phyloP scores from a whole-genome alignment of 2,329 filamentous ascomycete species.

The Cryphonectria parasitica region DNA sequence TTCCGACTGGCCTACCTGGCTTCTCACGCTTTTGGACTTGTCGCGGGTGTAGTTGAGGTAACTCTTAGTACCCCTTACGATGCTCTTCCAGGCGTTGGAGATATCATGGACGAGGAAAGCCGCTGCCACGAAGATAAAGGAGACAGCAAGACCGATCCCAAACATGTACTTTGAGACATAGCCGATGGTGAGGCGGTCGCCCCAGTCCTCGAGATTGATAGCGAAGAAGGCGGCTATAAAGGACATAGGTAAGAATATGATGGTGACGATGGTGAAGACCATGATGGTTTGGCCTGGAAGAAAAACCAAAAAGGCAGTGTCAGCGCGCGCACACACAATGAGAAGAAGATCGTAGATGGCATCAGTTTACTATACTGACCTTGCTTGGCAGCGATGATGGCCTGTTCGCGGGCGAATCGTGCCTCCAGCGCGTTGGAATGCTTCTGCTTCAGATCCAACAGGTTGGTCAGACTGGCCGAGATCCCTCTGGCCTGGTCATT shows the following conservation, averaged over 20 bases:
- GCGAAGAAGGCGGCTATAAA: conserved; percentile 50
- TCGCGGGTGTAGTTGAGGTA: not conserved
- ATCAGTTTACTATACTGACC: conserved; percentile 25
- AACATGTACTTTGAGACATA: conserved; percentile 40
- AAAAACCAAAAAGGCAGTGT: not conserved
- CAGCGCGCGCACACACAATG: too few species aligned
- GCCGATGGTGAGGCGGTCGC: conserved; percentile 34
- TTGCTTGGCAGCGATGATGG: conserved; percentile 60
- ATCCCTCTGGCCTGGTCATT: conserved; percentile 63
- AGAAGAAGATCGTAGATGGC: not conserved
- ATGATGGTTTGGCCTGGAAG: conserved; percentile 45
- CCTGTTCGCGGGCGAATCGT: conserved; percentile 63
- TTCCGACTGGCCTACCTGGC: not conserved
- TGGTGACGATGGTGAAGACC: conserved; percentile 51
- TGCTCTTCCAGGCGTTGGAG: conserved; percentile 28
- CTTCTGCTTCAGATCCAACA: conserved; percentile 71
- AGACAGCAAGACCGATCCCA: conserved; percentile 46
- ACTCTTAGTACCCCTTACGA: conserved; percentile 10
- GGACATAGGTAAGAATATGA: conserved; percentile 49
- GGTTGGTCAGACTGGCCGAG: conserved; percentile 61
- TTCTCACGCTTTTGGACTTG: not conserved
- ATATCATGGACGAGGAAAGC: conserved; percentile 45
- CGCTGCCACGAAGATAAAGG: conserved; percentile 43
- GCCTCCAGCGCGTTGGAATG: conserved; percentile 71
- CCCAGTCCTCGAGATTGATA: conserved; percentile 53